Conservation (phyloP, 345 rosid genomes). For the Syzygium jambos region DNA sequence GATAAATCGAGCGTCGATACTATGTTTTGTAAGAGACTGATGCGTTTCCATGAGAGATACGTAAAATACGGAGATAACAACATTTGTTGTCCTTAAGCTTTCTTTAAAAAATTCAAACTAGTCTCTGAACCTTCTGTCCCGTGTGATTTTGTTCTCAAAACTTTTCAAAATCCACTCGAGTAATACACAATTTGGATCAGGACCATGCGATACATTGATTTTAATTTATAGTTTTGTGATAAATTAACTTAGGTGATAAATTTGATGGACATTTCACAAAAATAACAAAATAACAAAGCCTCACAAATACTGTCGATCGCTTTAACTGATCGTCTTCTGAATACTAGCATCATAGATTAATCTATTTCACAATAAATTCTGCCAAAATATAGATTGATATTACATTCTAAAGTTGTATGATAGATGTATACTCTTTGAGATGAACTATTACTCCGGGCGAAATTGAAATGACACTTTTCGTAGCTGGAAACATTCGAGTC, state of each 20-base stretch:
- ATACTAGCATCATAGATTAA: neutral
- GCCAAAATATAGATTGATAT: neutral
- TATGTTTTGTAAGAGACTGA: neutral
- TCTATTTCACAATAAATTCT: neutral
- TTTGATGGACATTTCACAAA: neutral
- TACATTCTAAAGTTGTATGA: fast-evolving
- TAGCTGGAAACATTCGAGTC: neutral
- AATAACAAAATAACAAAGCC: too few relatives aligned
- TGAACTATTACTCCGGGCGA: fast-evolving
- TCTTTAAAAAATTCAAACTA: too few relatives aligned
- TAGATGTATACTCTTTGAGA: neutral
- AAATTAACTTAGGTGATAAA: neutral
- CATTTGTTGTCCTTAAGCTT: too few relatives aligned
- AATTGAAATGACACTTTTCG: neutral
- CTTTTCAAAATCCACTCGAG: neutral
- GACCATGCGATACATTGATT: neutral
- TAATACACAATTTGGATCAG: neutral
- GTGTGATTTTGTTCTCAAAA: neutral
- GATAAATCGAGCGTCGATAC: neutral
- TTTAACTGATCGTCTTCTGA: too few relatives aligned
- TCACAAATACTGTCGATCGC: too few relatives aligned
- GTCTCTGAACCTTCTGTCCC: neutral
- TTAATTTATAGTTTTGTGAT: neutral
- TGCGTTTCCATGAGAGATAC: neutral
- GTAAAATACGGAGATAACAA: too few relatives aligned